phyloP scores from a whole-genome alignment of 768 basidiomycete genomes.

The Gloeopeniophorella convolvens region DNA sequence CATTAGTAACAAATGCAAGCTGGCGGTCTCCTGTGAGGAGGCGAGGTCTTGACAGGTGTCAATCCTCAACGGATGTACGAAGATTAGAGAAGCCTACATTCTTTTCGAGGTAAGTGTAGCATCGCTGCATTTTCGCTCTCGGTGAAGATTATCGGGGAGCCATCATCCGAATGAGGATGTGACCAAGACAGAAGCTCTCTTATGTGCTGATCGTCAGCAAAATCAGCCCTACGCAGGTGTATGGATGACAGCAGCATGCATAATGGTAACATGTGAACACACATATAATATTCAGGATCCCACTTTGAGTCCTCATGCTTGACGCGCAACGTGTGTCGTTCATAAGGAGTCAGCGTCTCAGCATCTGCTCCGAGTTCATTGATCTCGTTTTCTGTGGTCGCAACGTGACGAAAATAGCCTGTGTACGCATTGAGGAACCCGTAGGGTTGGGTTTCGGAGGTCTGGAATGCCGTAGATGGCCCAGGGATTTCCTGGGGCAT shows the following conservation, averaged over 20 bases:
- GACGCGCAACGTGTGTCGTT: slow-evolving; percentile 48
- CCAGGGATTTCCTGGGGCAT: slow-evolving; percentile 56
- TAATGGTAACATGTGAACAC: too few relatives aligned
- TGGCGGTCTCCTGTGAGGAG: slow-evolving; percentile 46
- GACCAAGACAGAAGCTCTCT: slow-evolving; percentile 62
- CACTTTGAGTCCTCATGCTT: slow-evolving; percentile 70
- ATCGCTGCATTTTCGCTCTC: slow-evolving; percentile 68
- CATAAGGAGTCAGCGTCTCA: slow-evolving; percentile 45
- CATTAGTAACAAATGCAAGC: slow-evolving; percentile 62
- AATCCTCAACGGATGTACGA: neutral
- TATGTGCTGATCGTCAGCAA: slow-evolving; percentile 68
- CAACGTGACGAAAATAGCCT: slow-evolving; percentile 68
- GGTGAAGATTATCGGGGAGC: slow-evolving; percentile 43
- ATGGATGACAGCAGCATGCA: slow-evolving; percentile 4
- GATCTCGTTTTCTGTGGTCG: slow-evolving; percentile 73
- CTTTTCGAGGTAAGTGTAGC: slow-evolving; percentile 47
- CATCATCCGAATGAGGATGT: slow-evolving; percentile 42
- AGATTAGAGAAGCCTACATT: slow-evolving; percentile 43
- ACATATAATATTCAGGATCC: slow-evolving; percentile 85
- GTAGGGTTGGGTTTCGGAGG: slow-evolving; percentile 46
- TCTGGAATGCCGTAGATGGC: slow-evolving; percentile 32
- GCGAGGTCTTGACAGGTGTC: slow-evolving; percentile 57
- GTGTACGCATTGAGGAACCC: slow-evolving; percentile 73
- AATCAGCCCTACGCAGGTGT: slow-evolving; percentile 60
- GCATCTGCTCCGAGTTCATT: slow-evolving; percentile 69